A percentile compares a stretch with the other conserved stretches of the same genome.
phyloP scores from a whole-genome alignment of 305 asterid genomes.

The Fraxinus sp. region DNA sequence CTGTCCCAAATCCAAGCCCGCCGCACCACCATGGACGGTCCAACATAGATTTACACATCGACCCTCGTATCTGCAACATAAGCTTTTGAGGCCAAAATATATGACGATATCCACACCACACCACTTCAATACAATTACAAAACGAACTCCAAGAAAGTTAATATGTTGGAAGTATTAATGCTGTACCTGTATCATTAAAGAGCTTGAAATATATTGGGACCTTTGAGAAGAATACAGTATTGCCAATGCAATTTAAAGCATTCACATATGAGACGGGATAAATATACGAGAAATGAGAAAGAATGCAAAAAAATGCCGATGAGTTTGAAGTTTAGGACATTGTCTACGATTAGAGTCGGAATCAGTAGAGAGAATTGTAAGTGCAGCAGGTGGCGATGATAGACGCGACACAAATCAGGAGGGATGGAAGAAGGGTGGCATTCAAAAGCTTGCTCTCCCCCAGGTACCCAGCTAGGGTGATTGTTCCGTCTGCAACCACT shows the following conservation, averaged over 20 bases:
- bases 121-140: not conserved
- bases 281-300: constrained; percentile 4
- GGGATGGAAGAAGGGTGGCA: constrained; percentile 74
- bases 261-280: not conserved
- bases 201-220: not conserved
- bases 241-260: not conserved
- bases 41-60: not conserved
- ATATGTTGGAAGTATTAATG: not conserved
- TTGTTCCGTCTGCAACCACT: constrained; percentile 90
- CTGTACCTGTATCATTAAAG: not conserved
- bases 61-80: not conserved
- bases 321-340: not conserved
- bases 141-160: not conserved
- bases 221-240: not conserved
- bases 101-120: not conserved
- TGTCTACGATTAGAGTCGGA: not conserved
- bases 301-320: constrained; percentile 18
- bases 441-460: constrained; percentile 68
- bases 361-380: constrained; percentile 80
- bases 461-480: constrained; percentile 73
- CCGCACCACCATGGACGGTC: not conserved
- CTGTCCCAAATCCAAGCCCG: not conserved
- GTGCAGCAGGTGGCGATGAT: constrained; percentile 80
- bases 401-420: constrained; percentile 67
- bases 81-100: not conserved